Conservation (phyloP, 345 rosid species). For the Laguncularia racemosa region DNA sequence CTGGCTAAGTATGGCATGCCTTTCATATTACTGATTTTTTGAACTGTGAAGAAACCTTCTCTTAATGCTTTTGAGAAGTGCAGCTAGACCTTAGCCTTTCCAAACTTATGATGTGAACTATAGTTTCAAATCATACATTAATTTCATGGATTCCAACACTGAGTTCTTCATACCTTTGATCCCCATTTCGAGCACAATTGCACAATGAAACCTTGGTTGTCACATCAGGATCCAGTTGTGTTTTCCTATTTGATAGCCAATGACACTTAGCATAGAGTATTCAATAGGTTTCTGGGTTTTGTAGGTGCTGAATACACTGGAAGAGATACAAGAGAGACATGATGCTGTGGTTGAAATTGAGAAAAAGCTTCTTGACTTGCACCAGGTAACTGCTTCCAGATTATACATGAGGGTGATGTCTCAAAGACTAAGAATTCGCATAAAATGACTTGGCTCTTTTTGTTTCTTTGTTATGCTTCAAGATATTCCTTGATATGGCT, state of each 20-base stretch:
- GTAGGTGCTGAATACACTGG: conserved; percentile 75
- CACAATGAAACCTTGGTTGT: too few relatives aligned
- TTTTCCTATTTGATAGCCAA: too few relatives aligned
- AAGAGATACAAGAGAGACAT: conserved; percentile 95
- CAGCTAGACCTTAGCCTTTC: too few relatives aligned
- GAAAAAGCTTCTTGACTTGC: conserved; percentile 85
- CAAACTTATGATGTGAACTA: too few relatives aligned
- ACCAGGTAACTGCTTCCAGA: conserved; percentile 42
- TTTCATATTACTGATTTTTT: background rate
- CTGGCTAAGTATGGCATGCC: background rate
- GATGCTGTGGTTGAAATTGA: conserved; percentile 84
- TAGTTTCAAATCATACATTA: too few relatives aligned
- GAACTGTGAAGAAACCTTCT: too few relatives aligned
- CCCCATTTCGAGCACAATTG: too few relatives aligned
- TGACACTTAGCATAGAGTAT: too few relatives aligned
- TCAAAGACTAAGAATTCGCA: background rate
- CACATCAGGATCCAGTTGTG: too few relatives aligned
- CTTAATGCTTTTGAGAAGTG: too few relatives aligned
- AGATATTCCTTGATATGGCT: conserved; percentile 70
- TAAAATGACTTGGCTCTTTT: background rate
- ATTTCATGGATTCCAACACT: too few relatives aligned
- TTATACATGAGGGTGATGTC: background rate
- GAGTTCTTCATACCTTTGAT: too few relatives aligned
- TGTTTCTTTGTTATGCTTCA: conserved; percentile 6
- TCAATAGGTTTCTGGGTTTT: background rate